Evolutionary conservation across 1,139 yeast genomes (phyloP), one percentile per base, ranked within the genome.

Genomic region (Pichia sp.): DNA sequence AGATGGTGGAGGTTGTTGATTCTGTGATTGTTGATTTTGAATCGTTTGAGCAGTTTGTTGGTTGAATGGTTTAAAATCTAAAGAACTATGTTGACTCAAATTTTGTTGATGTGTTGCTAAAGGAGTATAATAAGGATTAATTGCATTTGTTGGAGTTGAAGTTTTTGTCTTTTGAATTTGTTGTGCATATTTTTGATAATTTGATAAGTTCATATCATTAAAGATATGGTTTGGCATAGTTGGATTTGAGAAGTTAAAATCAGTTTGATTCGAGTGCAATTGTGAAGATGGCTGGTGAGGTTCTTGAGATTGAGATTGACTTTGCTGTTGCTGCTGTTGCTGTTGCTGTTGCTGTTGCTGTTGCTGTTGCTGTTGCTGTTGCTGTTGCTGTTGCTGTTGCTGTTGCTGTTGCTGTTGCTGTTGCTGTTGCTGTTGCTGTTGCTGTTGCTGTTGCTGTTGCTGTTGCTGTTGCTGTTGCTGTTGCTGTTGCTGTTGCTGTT

Each of bases 361-460:
- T n/a, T n/a, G n/a, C n/a, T n/a, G n/a, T n/a, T n/a, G n/a, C n/a
- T n/a, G 34, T 7, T n/a, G 9, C 8, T 30, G 34, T n/a, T 30
- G 34, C 20, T 30, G 40, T 18, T 40, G 27, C 23, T 23, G 30
- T 20, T 20, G 39, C 30, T 40, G 41, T n/a, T 36, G 26, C 18
- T 38, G 43, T 32, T 26, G 41, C 37, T 42, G 25, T 40, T 43
- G 41, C 12, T 43, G 44, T 20, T 35, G 41, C 13, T 26, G 45
- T 38, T 45, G 29, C 20, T 49, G 48, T 40, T 39, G 42, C 22
- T 46, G 46, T 25, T 42, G 43, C 36, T 46, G 50, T 40, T 52
- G 54, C 18, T 39, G 32, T 13, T 45, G 27, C 34, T 52, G 59
- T 44, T 56, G 64, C 24, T 58, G 60, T 38, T 53, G 59, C 34